These are phyloP conservation scores for Fagopyrum homotropicum DNA, from an alignment of 148 eudicot genomes.

Conservation along the genomic window DNA sequence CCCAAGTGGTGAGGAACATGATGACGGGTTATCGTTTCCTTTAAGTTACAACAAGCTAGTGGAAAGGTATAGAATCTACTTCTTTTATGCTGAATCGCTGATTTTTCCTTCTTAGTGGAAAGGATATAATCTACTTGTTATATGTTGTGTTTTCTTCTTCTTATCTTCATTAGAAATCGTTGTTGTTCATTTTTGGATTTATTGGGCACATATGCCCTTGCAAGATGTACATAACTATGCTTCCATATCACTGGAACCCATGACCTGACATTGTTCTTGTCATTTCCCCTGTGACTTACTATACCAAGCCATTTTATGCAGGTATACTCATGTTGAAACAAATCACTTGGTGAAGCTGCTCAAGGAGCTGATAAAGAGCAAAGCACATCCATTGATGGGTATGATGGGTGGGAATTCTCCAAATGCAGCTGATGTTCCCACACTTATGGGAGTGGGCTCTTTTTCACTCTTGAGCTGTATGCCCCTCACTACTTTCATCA, in stretches of 20 bases:
- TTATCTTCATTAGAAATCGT: neutral
- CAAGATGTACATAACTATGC: neutral
- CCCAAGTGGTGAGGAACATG: slow-evolving; percentile 81
- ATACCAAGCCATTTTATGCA: slow-evolving; percentile 21
- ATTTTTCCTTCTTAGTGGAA: slow-evolving; percentile 32
- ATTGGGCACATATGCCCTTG: neutral
- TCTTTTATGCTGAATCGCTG: slow-evolving; percentile 1
- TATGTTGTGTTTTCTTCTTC: neutral
- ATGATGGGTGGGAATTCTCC: slow-evolving; percentile 38
- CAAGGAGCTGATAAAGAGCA: slow-evolving; percentile 56
- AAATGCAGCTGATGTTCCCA: slow-evolving; percentile 86
- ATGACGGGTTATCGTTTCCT: slow-evolving; percentile 83
- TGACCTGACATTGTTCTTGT: neutral
- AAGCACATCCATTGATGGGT: slow-evolving; percentile 37
- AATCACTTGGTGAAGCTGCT: slow-evolving; percentile 89
- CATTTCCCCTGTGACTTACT: neutral
- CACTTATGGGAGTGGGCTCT: slow-evolving; percentile 82
- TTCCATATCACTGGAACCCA: neutral
- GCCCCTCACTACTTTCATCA: slow-evolving; percentile 18
- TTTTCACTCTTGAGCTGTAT: slow-evolving; percentile 78
- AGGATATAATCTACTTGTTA: slow-evolving; percentile 36
- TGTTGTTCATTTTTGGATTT: slow-evolving; percentile 4
- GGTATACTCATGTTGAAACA: slow-evolving; percentile 79
- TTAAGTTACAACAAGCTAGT: slow-evolving; percentile 77
- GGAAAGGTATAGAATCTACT: slow-evolving; percentile 55